These are phyloP conservation scores for Meripilus lineatus DNA, from an alignment of 1,284 basidiomycete species.

Conservation along the genomic window DNA sequence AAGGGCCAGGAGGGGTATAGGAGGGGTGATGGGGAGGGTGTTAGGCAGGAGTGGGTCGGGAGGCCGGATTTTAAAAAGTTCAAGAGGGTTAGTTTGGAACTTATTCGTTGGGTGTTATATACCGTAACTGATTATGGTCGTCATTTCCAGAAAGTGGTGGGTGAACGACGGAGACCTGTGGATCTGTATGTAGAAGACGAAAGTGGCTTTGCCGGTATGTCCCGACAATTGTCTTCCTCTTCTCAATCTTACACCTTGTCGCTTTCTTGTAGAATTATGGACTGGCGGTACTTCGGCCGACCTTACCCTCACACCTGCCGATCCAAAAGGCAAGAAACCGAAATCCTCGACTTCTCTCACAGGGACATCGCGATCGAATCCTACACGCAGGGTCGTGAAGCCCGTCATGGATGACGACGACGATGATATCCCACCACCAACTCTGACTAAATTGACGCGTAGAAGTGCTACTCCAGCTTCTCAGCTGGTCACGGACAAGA, in stretches of 20 bases:
- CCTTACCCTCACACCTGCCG: constrained; percentile 25
- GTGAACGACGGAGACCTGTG: constrained; percentile 34
- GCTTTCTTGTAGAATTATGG: neutral
- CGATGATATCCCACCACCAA: neutral
- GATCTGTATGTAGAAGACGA: constrained; percentile 50
- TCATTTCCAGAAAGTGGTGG: constrained; percentile 25
- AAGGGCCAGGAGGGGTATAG: constrained; percentile 15
- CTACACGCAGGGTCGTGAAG: neutral
- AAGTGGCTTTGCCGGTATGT: constrained; percentile 44
- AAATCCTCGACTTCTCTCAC: neutral
- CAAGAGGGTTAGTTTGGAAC: constrained; percentile 56
- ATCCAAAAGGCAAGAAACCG: neutral
- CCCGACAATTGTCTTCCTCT: constrained; percentile 13
- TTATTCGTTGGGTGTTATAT: neutral
- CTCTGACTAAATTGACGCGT: neutral
- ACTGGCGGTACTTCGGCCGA: neutral
- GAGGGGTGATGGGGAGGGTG: constrained; percentile 16
- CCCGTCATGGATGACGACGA: neutral
- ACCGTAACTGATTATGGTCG: neutral
- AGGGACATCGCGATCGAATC: neutral
- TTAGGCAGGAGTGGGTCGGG: constrained; percentile 48
- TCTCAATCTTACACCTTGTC: neutral
- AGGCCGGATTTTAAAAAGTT: constrained; percentile 85
- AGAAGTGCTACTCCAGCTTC: constrained; percentile 2
- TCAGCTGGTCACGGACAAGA: too few species aligned